phyloP scores from a whole-genome alignment of 2,329 filamentous ascomycete genomes.

The Magnaporthiopsis incrustans region DNA sequence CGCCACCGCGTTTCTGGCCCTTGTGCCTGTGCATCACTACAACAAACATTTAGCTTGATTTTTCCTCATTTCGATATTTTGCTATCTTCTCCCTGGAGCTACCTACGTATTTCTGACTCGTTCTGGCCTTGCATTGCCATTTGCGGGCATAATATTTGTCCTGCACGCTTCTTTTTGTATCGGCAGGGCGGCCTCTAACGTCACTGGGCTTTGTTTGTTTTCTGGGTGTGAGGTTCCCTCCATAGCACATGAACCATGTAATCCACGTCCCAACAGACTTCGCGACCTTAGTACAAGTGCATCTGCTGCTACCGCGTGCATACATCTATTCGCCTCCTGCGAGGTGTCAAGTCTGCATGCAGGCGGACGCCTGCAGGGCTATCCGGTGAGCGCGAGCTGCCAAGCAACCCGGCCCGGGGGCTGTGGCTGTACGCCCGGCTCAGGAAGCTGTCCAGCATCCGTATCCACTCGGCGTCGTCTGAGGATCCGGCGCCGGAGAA shows the following conservation, averaged over 20 bases:
- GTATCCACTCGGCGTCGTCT: slow-evolving; percentile 17
- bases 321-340: background rate
- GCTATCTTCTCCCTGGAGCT: too few species aligned
- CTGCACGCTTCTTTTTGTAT: too few species aligned
- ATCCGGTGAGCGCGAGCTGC: background rate
- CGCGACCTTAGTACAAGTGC: background rate
- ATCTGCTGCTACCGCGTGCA: background rate
- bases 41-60: too few species aligned
- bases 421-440: slow-evolving; percentile 19
- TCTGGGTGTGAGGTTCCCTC: background rate
- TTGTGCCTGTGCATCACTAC: background rate
- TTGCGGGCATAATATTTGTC: too few species aligned
- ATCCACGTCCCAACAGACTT: background rate
- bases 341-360: background rate
- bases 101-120: background rate
- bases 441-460: slow-evolving; percentile 15
- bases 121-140: background rate
- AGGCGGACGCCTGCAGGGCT: background rate
- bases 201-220: background rate
- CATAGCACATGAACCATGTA: background rate
- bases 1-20: too few species aligned
- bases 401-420: slow-evolving; percentile 28
- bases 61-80: too few species aligned
- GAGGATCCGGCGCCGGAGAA: too few species aligned
- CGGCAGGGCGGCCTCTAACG: too few species aligned